Evolutionary conservation across 2,329 filamentous ascomycete genomes (phyloP).

Genomic region (Cladosporium velox): DNA sequence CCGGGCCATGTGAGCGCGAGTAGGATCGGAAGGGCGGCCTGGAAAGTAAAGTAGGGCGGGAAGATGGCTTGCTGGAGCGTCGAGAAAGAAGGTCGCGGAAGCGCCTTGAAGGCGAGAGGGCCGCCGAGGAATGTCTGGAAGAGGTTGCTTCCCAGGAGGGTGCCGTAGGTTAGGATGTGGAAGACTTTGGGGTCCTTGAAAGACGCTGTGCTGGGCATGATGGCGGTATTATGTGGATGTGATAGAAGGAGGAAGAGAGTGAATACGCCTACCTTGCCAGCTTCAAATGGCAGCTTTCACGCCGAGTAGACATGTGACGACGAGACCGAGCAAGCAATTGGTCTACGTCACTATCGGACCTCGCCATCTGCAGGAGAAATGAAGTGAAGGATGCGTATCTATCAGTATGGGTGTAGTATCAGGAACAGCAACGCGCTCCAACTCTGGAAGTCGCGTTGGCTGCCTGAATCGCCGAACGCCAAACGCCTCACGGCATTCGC

Average conservation of each 20-base stretch:
- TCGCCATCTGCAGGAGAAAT: not conserved
- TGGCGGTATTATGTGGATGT: conserved; percentile 11
- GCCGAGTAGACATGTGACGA: not conserved
- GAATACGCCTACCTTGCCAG: not conserved
- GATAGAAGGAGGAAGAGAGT: not conserved
- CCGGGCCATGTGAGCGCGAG: conserved; percentile 80
- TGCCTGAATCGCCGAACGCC: conserved; percentile 11
- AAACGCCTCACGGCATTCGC: conserved; percentile 3
- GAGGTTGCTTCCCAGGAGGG: conserved; percentile 80
- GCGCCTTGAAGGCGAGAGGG: conserved; percentile 72
- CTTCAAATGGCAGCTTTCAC: not conserved
- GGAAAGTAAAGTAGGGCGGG: conserved; percentile 84
- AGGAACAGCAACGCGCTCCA: not conserved
- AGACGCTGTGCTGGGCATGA: conserved; percentile 49
- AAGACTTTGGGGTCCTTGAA: conserved; percentile 69
- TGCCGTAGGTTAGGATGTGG: conserved; percentile 74
- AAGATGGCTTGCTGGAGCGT: conserved; percentile 79
- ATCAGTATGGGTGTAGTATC: not conserved
- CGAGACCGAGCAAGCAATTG: not conserved
- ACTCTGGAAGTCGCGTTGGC: not conserved
- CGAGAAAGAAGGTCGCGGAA: conserved; percentile 79
- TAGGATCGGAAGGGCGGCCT: conserved; percentile 71
- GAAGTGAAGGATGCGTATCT: conserved; percentile 16
- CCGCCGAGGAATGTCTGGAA: conserved; percentile 82
- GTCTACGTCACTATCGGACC: conserved; percentile 15